Evolutionary conservation across 1,284 basidiomycete genomes (phyloP), one percentile per base, ranked within the genome.

Genomic region (Violaceomyces palustris): DNA sequence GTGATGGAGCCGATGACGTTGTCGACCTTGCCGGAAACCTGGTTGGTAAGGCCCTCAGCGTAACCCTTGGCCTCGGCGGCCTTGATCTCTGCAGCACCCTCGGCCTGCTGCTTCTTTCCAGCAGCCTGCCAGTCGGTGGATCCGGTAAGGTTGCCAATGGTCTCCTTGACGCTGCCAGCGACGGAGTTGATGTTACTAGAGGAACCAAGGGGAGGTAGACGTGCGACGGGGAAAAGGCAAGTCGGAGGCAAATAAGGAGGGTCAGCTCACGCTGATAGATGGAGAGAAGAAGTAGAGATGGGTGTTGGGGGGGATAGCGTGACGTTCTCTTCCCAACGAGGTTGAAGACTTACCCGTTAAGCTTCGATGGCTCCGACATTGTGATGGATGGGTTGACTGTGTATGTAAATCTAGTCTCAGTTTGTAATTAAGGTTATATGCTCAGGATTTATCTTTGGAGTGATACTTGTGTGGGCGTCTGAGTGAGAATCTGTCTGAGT

Each of bases 41-140:
- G 61, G 55, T 67, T 59, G 37, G 50, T 51, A 42, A 54, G 39
- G 25, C 65, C 65, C 55, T 67, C 65, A 36, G 62, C 60, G 54
- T 67, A 65, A 19, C 40, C 54, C 57, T 66, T 58, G 38, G 64
- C 51, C 44, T 61, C 36, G 31, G 64, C 64, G 31, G 64, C 61
- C 57, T 64, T 66, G 42, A 48, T 42, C 55, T 66, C 64, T 23
- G 44, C 31, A 48, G 64, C 64, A 32, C 64, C 64, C 57, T 64
- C 35, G 35, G 64, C 61, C 50, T 64, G 64, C 45, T 54, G 48
- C 61, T 67, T 49, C 59, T 65, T 63, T 33, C 65, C 65, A 43
- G 50, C 36, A 30, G 45, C 29, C 45, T 62, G 50, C 65, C 62
- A 65, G 11, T 61, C 53, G 6, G 44, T 34, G 21, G 60, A 55